Evolutionary conservation across 192 early-diverging fungal species (phyloP), one percentile per base, ranked within the genome.

Genomic region (Entomortierella beljakovae): DNA sequence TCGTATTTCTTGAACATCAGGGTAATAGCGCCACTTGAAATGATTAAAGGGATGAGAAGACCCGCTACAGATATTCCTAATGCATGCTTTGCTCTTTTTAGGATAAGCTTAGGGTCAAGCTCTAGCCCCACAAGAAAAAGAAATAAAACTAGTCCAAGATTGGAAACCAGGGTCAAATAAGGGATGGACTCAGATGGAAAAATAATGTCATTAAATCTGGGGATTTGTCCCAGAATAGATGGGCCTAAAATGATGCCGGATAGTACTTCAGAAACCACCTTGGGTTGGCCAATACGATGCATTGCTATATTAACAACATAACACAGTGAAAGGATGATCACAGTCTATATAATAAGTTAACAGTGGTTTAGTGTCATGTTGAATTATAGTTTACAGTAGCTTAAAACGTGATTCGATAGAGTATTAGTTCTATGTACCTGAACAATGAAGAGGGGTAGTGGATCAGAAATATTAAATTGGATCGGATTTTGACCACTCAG

Each of bases 191-290:
- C 61, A 1, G 66, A 8, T 5, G 94, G 95, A 67, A 98, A 97
- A 20, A 97, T 85, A 33, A 82, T 85, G 8, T 81, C 64, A 48
- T 71, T 70, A 76, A 94, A 96, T 0, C 82, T 86, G 13, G 86
- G 85, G 49, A 90, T 92, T 31, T 89, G 86, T 0, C 93, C 92
- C 23, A 97, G 84, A 10, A 87, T 92, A 0, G 95, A 92, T 0
- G 94, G 94, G 0, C 97, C 97, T 1, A 97, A 86, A 20, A 96
- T 66, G 57, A 96, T 94, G 9, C 95, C 95, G 8, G 90, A 90
- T 23, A 96, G 58, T n/a, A 98, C 90, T 66, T 98, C 96, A 32
- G 95, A 90, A 50, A 98, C 95, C 32, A 95, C 96, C 8, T 75
- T 80, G 0, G 96, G 96, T 77, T 98, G 95, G 22, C 84, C 51